Conservation (phyloP, 1,284 basidiomycete genomes). For the Hemileia vastatrix region DNA sequence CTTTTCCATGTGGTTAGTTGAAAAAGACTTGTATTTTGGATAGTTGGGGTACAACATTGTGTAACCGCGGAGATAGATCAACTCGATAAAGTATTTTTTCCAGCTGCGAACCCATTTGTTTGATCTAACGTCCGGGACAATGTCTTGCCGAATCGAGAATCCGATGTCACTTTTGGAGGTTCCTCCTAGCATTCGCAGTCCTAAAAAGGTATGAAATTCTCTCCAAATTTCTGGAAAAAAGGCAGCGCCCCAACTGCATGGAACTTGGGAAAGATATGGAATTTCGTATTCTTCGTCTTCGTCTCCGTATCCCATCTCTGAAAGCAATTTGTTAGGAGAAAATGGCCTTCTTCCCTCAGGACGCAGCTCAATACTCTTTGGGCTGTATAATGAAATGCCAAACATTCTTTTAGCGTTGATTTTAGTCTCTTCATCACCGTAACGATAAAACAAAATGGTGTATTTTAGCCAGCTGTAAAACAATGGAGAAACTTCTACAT, state of each 20-base stretch:
- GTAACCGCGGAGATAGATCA: slow-evolving; percentile 65
- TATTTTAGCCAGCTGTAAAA: slow-evolving; percentile 76
- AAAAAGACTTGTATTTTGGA: slow-evolving; percentile 55
- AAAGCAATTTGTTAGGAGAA: slow-evolving; percentile 56
- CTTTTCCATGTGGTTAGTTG: slow-evolving; percentile 71
- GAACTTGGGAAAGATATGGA: slow-evolving; percentile 70
- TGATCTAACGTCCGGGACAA: slow-evolving; percentile 64
- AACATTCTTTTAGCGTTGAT: slow-evolving; percentile 52
- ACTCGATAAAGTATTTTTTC: slow-evolving; percentile 78
- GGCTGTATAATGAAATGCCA: slow-evolving; percentile 71
- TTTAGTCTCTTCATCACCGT: slow-evolving; percentile 29
- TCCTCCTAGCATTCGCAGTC: too few relatives aligned
- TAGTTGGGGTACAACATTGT: slow-evolving; percentile 79
- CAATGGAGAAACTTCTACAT: slow-evolving; percentile 66
- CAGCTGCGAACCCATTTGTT: slow-evolving; percentile 68
- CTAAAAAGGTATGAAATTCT: slow-evolving; percentile 66
- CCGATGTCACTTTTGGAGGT: too few relatives aligned
- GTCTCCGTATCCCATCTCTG: slow-evolving; percentile 46
- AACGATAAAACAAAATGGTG: slow-evolving; percentile 62
- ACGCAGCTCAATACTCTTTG: slow-evolving; percentile 63
- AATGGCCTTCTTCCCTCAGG: slow-evolving; percentile 59
- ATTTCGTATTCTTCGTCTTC: slow-evolving; percentile 50
- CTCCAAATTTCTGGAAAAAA: slow-evolving; percentile 77
- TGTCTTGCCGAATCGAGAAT: too few relatives aligned
- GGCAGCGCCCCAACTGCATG: slow-evolving; percentile 79